Conservation (phyloP, 306 rosid genomes). For the Fragaria nilgerrensis region DNA sequence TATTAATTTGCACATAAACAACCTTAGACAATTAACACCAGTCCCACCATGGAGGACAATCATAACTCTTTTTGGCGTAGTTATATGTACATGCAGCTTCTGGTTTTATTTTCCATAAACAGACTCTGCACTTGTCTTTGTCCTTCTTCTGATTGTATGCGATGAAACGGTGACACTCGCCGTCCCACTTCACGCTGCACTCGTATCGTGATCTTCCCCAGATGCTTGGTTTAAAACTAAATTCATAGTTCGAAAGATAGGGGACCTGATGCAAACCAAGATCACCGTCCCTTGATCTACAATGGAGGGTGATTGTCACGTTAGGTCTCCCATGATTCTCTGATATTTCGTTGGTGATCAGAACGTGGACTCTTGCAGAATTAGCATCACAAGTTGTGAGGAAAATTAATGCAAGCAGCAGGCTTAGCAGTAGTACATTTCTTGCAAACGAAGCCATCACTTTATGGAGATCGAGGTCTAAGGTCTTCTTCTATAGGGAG, state of each 20-base stretch:
- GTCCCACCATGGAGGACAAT: not conserved
- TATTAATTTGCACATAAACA: not conserved
- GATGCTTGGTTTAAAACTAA: not conserved
- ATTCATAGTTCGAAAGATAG: not conserved
- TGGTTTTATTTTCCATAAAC: not conserved
- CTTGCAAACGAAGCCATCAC: not conserved
- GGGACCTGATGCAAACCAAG: not conserved
- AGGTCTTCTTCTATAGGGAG: not conserved
- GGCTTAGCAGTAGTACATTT: not conserved
- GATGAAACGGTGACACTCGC: not conserved
- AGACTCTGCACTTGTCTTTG: not conserved
- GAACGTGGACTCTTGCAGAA: not conserved
- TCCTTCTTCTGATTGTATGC: not conserved
- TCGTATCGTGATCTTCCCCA: not conserved
- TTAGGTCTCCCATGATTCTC: not conserved
- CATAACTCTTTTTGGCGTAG: not conserved
- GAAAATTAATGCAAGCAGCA: not conserved
- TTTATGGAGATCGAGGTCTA: not conserved
- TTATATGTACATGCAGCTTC: not conserved
- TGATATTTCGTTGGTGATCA: not conserved
- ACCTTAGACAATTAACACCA: not conserved
- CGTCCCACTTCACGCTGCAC: not conserved
- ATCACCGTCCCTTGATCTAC: constrained; percentile 6
- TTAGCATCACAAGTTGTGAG: not conserved
- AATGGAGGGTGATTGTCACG: not conserved